phyloP scores from a whole-genome alignment of 2,329 filamentous ascomycete species.

The Chrysosporium queenslandicum region DNA sequence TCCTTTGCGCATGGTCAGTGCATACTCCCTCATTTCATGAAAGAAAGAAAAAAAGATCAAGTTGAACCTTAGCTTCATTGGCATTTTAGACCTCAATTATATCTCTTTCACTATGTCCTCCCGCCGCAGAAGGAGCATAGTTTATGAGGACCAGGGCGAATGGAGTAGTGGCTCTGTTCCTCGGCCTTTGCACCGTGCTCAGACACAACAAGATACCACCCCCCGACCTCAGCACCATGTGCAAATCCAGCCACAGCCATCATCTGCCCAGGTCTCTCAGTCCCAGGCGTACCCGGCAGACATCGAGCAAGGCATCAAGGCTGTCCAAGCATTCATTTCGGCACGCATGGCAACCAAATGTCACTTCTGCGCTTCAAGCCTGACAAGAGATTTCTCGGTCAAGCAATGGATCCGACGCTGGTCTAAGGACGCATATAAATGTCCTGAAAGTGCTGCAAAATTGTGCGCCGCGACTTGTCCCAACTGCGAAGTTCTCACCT shows the following conservation, averaged over 20 bases:
- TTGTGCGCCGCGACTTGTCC: conserved; percentile 14
- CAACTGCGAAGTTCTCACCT: conserved; percentile 11
- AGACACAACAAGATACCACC: too few species aligned
- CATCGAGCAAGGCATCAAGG: conserved; percentile 13
- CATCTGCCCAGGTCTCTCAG: conserved; percentile 42
- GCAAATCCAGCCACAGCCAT: not conserved
- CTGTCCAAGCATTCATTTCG: conserved; percentile 11
- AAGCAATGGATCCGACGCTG: conserved; percentile 12
- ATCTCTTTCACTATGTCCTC: not conserved
- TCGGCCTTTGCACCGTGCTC: too few species aligned
- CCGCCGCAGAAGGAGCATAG: not conserved
- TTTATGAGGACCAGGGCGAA: not conserved
- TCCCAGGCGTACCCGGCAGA: conserved; percentile 2
- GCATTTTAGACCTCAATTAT: too few species aligned
- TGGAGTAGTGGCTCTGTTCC: not conserved
- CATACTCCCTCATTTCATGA: too few species aligned
- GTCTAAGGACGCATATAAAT: conserved; percentile 2
- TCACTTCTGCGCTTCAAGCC: conserved; percentile 7
- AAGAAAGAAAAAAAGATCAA: too few species aligned
- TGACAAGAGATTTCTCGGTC: conserved; percentile 11
- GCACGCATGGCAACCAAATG: conserved; percentile 12
- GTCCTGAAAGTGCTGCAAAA: conserved; percentile 1
- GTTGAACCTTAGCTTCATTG: too few species aligned
- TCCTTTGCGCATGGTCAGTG: too few species aligned
- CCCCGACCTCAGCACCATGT: not conserved